Evolutionary conservation across 176 grass and related monocot species (phyloP), one percentile per base, ranked within the genome.

Genomic region (Pontederia paniculata): DNA sequence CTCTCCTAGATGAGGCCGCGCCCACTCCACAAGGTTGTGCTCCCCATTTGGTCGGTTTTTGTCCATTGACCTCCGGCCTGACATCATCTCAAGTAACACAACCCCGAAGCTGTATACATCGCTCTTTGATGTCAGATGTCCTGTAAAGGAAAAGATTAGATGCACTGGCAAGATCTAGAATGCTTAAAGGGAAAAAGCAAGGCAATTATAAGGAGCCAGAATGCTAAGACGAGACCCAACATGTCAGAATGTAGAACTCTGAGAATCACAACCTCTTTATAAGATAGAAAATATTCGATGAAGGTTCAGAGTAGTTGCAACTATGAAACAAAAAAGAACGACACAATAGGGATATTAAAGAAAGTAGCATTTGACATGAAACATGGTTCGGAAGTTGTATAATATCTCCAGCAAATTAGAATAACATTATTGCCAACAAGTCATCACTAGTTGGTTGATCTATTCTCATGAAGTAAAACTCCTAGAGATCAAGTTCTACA

Each of bases 11-110:
- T 77, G 73, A 8, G 77, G 74, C 0, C 85, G 85, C 0, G 80
- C 85, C 85, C 85, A 89, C 61, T 89, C 80, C 0, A 84, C 85
- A 10, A 89, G 85, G 60, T 97, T 97, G 44, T 90, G 91, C 70
- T 97, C 91, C 41, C 86, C 86, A 28, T 83, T 87, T 50, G 86
- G 91, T 52, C 76, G 84, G 52, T 90, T 89, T 64, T 84, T 84
- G 61, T 89, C 85, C 85, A 84, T 89, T 12, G 85, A 84, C 12
- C 85, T 77, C 21, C 85, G 80, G 14, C 85, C 85, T 8, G 85
- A 80, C 85, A 89, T 89, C 80, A 89, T 89, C 63, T 89, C 85
- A 9, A 89, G 80, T 4, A 89, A 73, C 66, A 89, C 85, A 1
- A 89, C 85, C 28, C 85, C 80, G 0, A 84, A 89, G 63, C 85